A percentile compares a stretch with the other conserved stretches of the same genome.
These are phyloP conservation scores for Kwoniella sp. DNA, from an alignment of 768 basidiomycete species.

Conservation along the genomic window DNA sequence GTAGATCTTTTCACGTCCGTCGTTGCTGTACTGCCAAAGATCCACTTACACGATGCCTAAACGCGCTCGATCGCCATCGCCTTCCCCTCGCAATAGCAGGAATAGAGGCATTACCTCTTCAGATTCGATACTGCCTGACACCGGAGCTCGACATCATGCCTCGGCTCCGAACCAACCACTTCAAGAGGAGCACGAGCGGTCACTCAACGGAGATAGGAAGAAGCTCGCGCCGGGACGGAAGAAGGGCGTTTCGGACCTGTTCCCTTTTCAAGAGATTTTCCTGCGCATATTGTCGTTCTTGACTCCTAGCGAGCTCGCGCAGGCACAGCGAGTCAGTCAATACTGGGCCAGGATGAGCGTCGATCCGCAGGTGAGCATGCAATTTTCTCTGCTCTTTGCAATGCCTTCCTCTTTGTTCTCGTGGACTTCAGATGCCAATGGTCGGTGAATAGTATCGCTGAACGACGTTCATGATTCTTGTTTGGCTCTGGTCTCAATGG, in stretches of 20 bases:
- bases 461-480: conserved; percentile 16
- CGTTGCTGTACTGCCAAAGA: no score
- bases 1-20: no score
- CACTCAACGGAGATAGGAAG: neutral
- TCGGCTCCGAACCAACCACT: no score
- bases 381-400: no score
- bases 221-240: neutral
- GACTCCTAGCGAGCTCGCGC: conserved; percentile 37
- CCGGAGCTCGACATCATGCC: no score
- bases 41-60: conserved; percentile 13
- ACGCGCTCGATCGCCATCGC: conserved; percentile 15
- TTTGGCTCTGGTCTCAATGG: conserved; percentile 1
- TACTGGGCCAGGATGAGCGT: conserved; percentile 51
- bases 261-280: conserved; percentile 53
- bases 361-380: conserved; percentile 54
- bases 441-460: conserved; percentile 29
- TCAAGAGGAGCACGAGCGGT: no score
- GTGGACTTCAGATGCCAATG: conserved; percentile 14
- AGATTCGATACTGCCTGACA: no score
- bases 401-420: neutral
- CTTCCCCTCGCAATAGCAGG: neutral
- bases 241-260: conserved; percentile 29
- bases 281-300: conserved; percentile 51
- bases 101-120: no score
- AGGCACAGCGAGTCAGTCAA: conserved; percentile 45